Evolutionary conservation across 2,329 filamentous ascomycete species (phyloP).

Genomic region (Ambrosiella beaveri): DNA sequence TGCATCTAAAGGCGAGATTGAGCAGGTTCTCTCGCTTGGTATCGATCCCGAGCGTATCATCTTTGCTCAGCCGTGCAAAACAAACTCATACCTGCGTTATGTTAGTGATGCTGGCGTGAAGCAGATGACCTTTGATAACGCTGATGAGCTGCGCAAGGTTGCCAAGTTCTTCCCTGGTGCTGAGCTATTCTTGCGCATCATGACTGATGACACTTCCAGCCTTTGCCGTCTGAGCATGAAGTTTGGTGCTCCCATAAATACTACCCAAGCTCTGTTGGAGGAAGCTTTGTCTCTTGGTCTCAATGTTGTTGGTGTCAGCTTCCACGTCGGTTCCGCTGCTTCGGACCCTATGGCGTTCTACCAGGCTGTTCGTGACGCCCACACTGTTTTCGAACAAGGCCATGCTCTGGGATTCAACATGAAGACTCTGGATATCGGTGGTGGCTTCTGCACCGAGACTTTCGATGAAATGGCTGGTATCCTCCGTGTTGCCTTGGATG

Average conservation of each 20-base stretch:
- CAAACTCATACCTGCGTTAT: constrained; percentile 89
- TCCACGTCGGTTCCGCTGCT: constrained; percentile 92
- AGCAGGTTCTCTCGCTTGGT: constrained; percentile 70
- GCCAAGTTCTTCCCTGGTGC: constrained; percentile 79
- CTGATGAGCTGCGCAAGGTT: constrained; percentile 95
- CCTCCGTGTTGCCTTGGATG: constrained; percentile 62
- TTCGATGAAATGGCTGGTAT: constrained; percentile 82
- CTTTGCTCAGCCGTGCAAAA: constrained; percentile 99
- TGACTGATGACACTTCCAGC: constrained; percentile 89
- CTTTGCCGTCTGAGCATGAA: constrained; percentile 93
- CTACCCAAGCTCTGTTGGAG: constrained; percentile 57
- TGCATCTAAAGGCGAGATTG: constrained; percentile 93
- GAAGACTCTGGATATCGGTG: constrained; percentile 82
- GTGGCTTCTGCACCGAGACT: constrained; percentile 77
- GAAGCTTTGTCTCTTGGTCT: constrained; percentile 68
- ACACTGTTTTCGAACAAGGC: constrained; percentile 75
- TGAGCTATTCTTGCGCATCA: constrained; percentile 83
- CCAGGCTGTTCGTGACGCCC: constrained; percentile 80
- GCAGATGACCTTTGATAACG: constrained; percentile 99
- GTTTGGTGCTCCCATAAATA: constrained; percentile 81
- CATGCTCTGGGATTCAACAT: constrained; percentile 58
- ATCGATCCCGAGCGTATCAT: constrained; percentile 84
- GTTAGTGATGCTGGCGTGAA: constrained; percentile 71
- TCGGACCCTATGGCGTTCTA: constrained; percentile 83
- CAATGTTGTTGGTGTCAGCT: constrained; percentile 89